Percentiles rank a stretch among this genome's conserved stretches.
These are phyloP conservation scores for Rhexocercosporidium sp. DNA, from an alignment of 2,329 filamentous ascomycete species.

Conservation along the genomic window DNA sequence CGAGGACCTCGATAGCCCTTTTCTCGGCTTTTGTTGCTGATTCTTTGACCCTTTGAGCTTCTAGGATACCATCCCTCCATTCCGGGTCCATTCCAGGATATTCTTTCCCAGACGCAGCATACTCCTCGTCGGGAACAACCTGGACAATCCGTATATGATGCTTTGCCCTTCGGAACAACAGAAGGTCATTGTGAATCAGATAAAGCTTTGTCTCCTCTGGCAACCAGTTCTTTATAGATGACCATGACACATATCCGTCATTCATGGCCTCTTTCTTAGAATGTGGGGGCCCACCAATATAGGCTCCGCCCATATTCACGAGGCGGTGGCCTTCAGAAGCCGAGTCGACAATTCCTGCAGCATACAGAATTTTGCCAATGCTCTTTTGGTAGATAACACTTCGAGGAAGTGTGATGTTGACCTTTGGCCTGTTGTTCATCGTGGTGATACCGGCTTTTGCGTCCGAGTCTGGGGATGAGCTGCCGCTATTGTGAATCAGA, in stretches of 20 bases:
- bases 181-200: constrained; percentile 61
- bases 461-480: background rate
- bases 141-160: constrained; percentile 66
- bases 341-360: constrained; percentile 62
- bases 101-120: constrained; percentile 16
- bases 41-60: constrained; percentile 11
- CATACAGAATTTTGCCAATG: constrained; percentile 63
- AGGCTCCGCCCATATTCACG: constrained; percentile 59
- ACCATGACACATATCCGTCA: constrained; percentile 62
- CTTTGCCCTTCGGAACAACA: constrained; percentile 68
- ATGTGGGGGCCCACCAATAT: constrained; percentile 61
- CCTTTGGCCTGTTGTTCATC: constrained; percentile 54
- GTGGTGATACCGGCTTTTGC: constrained; percentile 28
- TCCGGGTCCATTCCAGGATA: constrained; percentile 23
- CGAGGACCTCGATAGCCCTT: constrained; percentile 7
- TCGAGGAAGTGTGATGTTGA: constrained; percentile 63
- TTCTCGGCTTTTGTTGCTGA: constrained; percentile 10
- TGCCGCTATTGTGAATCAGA: constrained; percentile 51
- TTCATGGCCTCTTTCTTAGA: constrained; percentile 50
- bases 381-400: constrained; percentile 59
- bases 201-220: constrained; percentile 62
- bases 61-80: constrained; percentile 20
- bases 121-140: constrained; percentile 60
- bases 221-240: constrained; percentile 64
- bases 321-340: constrained; percentile 63